Percentiles rank a stretch among this genome's conserved stretches.
Conservation (phyloP, 202 grass and related monocot species). For the Bolboschoenoplectus hybrid region DNA sequence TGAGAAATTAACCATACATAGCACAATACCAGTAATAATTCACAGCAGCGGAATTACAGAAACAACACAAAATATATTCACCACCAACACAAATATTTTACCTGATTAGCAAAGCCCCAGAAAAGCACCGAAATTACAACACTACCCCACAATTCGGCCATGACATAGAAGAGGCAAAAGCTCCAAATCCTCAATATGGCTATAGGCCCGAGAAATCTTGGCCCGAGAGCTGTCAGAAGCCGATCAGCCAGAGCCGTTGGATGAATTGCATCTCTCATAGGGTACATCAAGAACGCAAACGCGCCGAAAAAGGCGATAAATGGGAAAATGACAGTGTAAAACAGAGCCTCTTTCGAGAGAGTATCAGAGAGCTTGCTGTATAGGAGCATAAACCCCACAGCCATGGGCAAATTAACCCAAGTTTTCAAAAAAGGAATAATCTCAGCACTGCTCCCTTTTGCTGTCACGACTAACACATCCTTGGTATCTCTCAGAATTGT, state of each 20-base stretch:
- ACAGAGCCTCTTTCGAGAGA: constrained; percentile 87
- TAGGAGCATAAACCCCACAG: constrained; percentile 93
- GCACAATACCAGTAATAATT: not conserved
- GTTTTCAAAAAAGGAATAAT: constrained; percentile 99
- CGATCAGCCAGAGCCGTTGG: constrained; percentile 78
- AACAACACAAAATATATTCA: not conserved
- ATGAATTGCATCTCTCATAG: constrained; percentile 76
- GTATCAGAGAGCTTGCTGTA: constrained; percentile 91
- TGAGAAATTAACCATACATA: constrained; percentile 5
- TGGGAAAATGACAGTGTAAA: constrained; percentile 91
- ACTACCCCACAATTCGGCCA: constrained; percentile 97
- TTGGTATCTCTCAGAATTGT: constrained; percentile 95
- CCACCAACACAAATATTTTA: constrained; percentile 33
- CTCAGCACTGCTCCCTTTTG: constrained; percentile 95
- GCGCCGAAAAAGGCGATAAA: constrained; percentile 93
- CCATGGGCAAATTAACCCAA: constrained; percentile 97
- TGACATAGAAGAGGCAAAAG: constrained; percentile 96
- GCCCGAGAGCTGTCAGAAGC: constrained; percentile 61
- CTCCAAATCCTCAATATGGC: constrained; percentile 96
- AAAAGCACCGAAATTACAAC: constrained; percentile 96
- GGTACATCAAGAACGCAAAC: constrained; percentile 83
- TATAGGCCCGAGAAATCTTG: constrained; percentile 79
- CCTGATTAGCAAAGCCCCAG: constrained; percentile 98
- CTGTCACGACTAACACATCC: constrained; percentile 92
- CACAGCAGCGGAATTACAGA: not conserved